phyloP scores from a whole-genome alignment of 805 yeast genomes.

The Pichia cabralensis region DNA sequence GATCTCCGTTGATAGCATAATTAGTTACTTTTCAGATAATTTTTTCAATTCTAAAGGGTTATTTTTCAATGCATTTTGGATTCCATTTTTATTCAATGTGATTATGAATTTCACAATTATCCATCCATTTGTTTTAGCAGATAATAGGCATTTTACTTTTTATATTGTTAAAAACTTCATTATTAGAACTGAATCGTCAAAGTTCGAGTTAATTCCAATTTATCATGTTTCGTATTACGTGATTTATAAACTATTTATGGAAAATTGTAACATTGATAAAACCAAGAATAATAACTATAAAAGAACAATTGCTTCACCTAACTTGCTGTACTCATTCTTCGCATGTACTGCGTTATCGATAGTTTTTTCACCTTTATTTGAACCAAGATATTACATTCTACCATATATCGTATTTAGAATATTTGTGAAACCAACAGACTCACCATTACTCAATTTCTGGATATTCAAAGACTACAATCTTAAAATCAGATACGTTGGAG shows the following conservation, averaged over 20 bases:
- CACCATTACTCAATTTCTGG: conserved; percentile 17
- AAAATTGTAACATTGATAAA: conserved; percentile 4
- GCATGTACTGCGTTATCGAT: conserved; percentile 50
- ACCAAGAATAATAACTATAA: conserved; percentile 1
- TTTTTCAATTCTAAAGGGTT: conserved; percentile 17
- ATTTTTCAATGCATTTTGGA: conserved; percentile 15
- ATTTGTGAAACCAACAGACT: conserved; percentile 33
- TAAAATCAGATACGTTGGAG: conserved; percentile 34
- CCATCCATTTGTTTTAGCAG: conserved; percentile 89
- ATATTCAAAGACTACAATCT: conserved; percentile 15
- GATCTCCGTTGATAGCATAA: conserved; percentile 36
- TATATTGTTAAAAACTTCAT: conserved; percentile 69
- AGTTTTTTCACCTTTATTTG: conserved; percentile 86
- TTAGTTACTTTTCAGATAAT: conserved; percentile 28
- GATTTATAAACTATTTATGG: conserved; percentile 14
- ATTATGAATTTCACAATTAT: conserved; percentile 57
- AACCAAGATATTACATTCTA: conserved; percentile 83
- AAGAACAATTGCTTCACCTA: conserved; percentile 18
- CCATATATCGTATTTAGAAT: conserved; percentile 74
- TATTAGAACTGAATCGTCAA: conserved; percentile 35
- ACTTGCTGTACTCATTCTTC: conserved; percentile 41
- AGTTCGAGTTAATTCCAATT: conserved; percentile 46
- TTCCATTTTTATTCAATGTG: conserved; percentile 30
- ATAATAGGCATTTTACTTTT: conserved; percentile 88
- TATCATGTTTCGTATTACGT: conserved; percentile 49